Percentiles rank a stretch among this genome's conserved stretches.
phyloP scores from a whole-genome alignment of 305 asterid species.

The Plantago coronopus region DNA sequence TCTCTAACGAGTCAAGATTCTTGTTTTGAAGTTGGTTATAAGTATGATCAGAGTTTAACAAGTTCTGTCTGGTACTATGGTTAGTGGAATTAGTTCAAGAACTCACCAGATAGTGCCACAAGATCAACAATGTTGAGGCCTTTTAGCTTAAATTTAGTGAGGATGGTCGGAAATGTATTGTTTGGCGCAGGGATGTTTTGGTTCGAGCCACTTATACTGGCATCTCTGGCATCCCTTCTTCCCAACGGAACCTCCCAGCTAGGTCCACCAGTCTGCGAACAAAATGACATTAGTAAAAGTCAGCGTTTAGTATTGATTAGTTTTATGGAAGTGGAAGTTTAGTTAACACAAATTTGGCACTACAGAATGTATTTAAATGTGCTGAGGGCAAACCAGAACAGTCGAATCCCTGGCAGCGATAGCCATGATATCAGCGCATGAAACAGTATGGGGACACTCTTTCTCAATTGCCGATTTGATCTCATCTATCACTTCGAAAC shows the following conservation, averaged over 20 bases:
- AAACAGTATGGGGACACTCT: slow-evolving; percentile 32
- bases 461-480: slow-evolving; percentile 31
- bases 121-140: slow-evolving; percentile 81
- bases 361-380: neutral
- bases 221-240: slow-evolving; percentile 75
- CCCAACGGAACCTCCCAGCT: slow-evolving; percentile 85
- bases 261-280: slow-evolving; percentile 78
- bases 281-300: neutral
- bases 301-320: neutral
- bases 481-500: slow-evolving; percentile 34
- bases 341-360: neutral
- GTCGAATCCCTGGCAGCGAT: slow-evolving; percentile 36
- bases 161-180: slow-evolving; percentile 80
- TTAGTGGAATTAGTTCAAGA: neutral
- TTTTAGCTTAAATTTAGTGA: slow-evolving; percentile 66
- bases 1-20: neutral
- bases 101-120: slow-evolving; percentile 78
- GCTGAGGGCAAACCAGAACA: slow-evolving; percentile 17
- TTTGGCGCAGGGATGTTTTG: slow-evolving; percentile 88
- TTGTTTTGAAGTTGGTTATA: slow-evolving; percentile 16
- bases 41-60: too few species aligned
- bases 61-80: too few species aligned
- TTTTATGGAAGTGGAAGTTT: neutral
- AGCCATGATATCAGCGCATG: slow-evolving; percentile 33
- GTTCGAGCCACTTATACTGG: slow-evolving; percentile 88